Percentiles rank a stretch among this genome's conserved stretches.
Evolutionary conservation across 371 early-diverging fungal species (phyloP).

Genomic region (Mucor ambiguus): DNA sequence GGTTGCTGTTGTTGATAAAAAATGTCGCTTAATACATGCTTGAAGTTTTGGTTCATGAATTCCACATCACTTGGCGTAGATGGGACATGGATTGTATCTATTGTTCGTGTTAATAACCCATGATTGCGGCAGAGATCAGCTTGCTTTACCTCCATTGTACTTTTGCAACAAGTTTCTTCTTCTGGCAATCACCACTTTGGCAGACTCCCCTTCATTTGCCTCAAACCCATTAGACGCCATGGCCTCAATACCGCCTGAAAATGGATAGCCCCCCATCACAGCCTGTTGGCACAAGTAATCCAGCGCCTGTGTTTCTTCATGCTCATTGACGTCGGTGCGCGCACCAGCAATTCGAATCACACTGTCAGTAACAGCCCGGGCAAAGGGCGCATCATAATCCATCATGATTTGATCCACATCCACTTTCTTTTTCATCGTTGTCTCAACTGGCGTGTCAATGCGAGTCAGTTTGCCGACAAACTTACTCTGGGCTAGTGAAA

Average conservation of each 20-base stretch:
- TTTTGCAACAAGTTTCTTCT: constrained; percentile 47
- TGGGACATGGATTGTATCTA: constrained; percentile 47
- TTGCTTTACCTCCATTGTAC: constrained; percentile 36
- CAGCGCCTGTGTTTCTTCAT: constrained; percentile 21
- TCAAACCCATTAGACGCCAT: constrained; percentile 50
- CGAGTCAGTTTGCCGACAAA: constrained; percentile 3
- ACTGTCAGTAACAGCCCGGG: constrained; percentile 19
- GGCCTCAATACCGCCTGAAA: constrained; percentile 47
- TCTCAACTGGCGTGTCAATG: neutral
- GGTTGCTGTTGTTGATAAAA: constrained; percentile 35
- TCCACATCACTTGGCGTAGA: constrained; percentile 44
- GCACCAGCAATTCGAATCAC: neutral
- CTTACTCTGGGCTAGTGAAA: constrained; percentile 9
- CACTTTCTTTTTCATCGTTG: neutral
- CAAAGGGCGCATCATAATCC: constrained; percentile 41
- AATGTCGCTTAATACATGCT: constrained; percentile 40
- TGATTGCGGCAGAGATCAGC: neutral
- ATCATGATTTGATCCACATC: constrained; percentile 9
- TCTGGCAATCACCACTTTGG: constrained; percentile 50
- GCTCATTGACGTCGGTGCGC: neutral
- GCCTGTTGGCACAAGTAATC: constrained; percentile 51
- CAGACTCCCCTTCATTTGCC: constrained; percentile 52
- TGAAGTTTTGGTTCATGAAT: constrained; percentile 45
- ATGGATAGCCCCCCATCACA: constrained; percentile 54
- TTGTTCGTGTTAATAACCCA: constrained; percentile 25